Conservation (phyloP, 2,329 filamentous ascomycete genomes). For the Gaeumannomyces sp. region DNA sequence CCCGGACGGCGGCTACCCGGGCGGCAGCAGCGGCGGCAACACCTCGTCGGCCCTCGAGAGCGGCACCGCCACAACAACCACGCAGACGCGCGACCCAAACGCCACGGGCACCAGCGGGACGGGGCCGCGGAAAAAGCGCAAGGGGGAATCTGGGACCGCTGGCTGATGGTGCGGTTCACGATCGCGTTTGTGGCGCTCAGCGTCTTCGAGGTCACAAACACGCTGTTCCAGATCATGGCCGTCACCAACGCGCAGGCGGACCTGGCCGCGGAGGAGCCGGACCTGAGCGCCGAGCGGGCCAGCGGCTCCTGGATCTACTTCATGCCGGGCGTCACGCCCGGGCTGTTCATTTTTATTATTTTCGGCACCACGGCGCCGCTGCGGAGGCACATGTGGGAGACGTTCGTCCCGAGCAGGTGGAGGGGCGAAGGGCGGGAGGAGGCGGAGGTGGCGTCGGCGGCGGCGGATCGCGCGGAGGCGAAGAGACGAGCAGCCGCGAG, state of each 20-base stretch:
- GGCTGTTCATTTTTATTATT: conserved; percentile 7
- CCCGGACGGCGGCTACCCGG: conserved; percentile 10
- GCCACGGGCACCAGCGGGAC: not conserved
- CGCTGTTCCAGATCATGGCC: conserved; percentile 21
- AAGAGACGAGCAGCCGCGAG: not conserved
- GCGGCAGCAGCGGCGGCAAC: conserved; percentile 6
- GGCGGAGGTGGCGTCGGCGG: not conserved
- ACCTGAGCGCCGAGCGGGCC: conserved; percentile 3
- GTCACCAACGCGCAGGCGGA: conserved; percentile 13
- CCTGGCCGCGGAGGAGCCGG: not conserved
- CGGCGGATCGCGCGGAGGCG: not conserved
- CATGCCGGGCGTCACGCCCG: conserved; percentile 8
- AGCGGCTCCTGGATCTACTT: conserved; percentile 4
- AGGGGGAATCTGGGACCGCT: conserved; percentile 21
- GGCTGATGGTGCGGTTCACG: conserved; percentile 23
- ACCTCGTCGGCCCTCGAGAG: not conserved
- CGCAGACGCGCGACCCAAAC: conserved; percentile 1
- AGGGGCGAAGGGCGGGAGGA: not conserved
- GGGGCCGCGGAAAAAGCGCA: not conserved
- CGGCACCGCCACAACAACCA: not conserved
- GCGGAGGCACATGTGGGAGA: conserved; percentile 6
- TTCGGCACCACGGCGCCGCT: conserved; percentile 9
- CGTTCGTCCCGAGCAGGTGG: not conserved
- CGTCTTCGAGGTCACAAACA: conserved; percentile 22
- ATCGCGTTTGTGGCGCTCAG: conserved; percentile 21